phyloP scores from a whole-genome alignment of 805 yeast species.

The Starmerella roubikii region DNA sequence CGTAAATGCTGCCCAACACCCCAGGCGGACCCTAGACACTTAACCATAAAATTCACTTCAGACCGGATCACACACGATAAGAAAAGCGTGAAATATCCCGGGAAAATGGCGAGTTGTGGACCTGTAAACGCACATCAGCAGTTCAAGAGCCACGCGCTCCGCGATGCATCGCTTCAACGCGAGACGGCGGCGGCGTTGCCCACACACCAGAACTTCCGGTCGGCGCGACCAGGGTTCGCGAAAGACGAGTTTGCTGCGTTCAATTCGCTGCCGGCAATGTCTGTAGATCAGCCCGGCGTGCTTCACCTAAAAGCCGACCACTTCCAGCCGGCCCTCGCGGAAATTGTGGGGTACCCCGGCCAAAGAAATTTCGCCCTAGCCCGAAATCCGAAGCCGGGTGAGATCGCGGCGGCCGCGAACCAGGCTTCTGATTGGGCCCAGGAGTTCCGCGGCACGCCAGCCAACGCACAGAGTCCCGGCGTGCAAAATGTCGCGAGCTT shows the following conservation, averaged over 20 bases:
- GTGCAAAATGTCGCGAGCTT: no score
- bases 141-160: conserved; percentile 7
- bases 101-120: conserved; percentile 17
- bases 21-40: no score
- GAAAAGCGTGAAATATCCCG: no score
- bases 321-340: no score
- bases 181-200: conserved; percentile 4
- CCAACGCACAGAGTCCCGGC: no score
- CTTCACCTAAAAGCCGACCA: no score
- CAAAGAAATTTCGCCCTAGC: no score
- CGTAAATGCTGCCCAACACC: no score
- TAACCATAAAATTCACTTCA: no score
- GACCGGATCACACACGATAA: neutral
- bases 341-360: conserved; percentile 4
- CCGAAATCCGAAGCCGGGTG: no score
- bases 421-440: conserved; percentile 6
- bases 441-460: conserved; percentile 7
- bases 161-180: conserved; percentile 13
- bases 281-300: no score
- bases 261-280: neutral
- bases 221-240: neutral
- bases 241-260: conserved; percentile 3
- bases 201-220: conserved; percentile 1
- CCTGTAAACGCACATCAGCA: conserved; percentile 13
- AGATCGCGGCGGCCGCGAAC: neutral